Conservation (phyloP, 192 early-diverging fungal genomes). For the Gonapodya prolifera region DNA sequence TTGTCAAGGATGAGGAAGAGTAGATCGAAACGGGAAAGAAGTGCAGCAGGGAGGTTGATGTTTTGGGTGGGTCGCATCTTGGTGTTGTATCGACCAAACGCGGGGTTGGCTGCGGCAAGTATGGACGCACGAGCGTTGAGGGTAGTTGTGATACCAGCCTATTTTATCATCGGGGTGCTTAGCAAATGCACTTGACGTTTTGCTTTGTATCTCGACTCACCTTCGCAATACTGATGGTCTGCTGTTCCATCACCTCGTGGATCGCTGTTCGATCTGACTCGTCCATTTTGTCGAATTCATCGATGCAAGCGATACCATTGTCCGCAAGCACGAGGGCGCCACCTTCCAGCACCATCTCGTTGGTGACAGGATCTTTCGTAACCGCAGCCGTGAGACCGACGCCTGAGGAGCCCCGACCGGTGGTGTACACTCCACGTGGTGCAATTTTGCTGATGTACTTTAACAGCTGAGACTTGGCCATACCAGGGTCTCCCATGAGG, state of each 20-base stretch:
- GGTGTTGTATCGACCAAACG: slow-evolving; percentile 85
- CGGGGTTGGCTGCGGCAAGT: slow-evolving; percentile 92
- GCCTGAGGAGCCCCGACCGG: slow-evolving; percentile 86
- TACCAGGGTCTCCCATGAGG: slow-evolving; percentile 98
- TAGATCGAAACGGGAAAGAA: slow-evolving; percentile 87
- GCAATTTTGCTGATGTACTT: slow-evolving; percentile 89
- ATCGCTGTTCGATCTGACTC: slow-evolving; percentile 91
- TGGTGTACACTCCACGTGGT: slow-evolving; percentile 93
- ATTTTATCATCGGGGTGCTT: neutral
- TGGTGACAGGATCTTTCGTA: slow-evolving; percentile 80
- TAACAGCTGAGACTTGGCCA: slow-evolving; percentile 94
- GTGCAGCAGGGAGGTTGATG: slow-evolving; percentile 91
- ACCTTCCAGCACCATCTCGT: slow-evolving; percentile 94
- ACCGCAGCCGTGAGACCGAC: slow-evolving; percentile 94
- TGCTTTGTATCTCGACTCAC: slow-evolving; percentile 3
- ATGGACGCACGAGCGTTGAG: slow-evolving; percentile 91
- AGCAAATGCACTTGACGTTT: neutral
- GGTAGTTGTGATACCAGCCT: slow-evolving; percentile 94
- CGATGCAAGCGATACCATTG: slow-evolving; percentile 97
- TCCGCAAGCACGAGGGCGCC: slow-evolving; percentile 95
- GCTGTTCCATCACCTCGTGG: slow-evolving; percentile 99
- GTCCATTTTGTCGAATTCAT: slow-evolving; percentile 99
- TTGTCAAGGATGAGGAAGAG: slow-evolving; percentile 82
- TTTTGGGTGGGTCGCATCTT: slow-evolving; percentile 76
- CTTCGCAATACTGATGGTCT: slow-evolving; percentile 95